These are phyloP conservation scores for Candida sp. DNA, from an alignment of 1,139 yeast species.

Conservation along the genomic window DNA sequence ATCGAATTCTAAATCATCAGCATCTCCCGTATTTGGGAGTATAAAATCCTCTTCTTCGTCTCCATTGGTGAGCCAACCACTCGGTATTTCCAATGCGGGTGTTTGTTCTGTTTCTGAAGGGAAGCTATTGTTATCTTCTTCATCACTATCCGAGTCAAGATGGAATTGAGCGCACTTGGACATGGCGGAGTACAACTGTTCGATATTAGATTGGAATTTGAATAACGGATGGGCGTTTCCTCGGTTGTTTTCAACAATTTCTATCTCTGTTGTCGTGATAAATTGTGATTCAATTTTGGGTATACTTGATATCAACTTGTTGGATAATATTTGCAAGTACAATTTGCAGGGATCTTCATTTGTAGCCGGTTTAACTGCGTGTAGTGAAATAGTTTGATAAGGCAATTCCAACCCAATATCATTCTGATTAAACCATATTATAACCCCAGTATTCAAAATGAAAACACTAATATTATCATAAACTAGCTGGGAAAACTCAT, in stretches of 20 bases:
- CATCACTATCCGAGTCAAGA: slow-evolving; percentile 21
- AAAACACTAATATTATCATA: slow-evolving; percentile 21
- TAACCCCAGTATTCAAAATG: slow-evolving; percentile 35
- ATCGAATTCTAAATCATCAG: slow-evolving; percentile 31
- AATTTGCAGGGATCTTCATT: slow-evolving; percentile 11
- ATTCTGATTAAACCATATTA: slow-evolving; percentile 31
- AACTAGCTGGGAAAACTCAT: neutral
- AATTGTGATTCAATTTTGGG: slow-evolving; percentile 9
- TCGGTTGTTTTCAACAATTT: slow-evolving; percentile 6
- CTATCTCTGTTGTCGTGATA: slow-evolving; percentile 18
- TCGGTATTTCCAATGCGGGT: slow-evolving; percentile 17
- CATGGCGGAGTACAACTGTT: slow-evolving; percentile 31
- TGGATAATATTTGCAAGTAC: slow-evolving; percentile 31
- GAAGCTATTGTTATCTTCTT: slow-evolving; percentile 14
- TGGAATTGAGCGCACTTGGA: slow-evolving; percentile 39
- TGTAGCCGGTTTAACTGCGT: slow-evolving; percentile 27
- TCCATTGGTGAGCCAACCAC: slow-evolving; percentile 15
- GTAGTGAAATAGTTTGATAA: slow-evolving; percentile 35
- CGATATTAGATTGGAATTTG: slow-evolving; percentile 6
- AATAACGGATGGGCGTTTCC: neutral
- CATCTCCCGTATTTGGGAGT: slow-evolving; percentile 25
- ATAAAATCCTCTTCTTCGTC: slow-evolving; percentile 6
- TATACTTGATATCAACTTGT: slow-evolving; percentile 11
- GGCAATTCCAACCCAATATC: slow-evolving; percentile 36
- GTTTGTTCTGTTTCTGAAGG: slow-evolving; percentile 5